Base-by-base conservation (phyloP, 2,329 filamentous ascomycete genomes). In the Colletotrichum sp. region DNA sequence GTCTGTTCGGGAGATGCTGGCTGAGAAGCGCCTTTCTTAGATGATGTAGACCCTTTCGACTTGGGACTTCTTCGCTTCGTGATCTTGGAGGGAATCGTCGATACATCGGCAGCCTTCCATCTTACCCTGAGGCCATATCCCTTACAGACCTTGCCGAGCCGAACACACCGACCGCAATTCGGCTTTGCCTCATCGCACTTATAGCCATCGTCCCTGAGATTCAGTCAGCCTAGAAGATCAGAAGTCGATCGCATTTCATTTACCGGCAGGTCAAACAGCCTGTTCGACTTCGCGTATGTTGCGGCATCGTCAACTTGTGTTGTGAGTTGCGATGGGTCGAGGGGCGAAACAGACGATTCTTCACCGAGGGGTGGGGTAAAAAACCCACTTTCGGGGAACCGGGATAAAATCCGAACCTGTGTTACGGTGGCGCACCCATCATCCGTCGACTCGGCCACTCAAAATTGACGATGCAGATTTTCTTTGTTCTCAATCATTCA, bases 151-250 rank as follows among this genome's bases (percentile, higher is more conserved):
- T 83, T 84, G 16, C 72, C 65, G 6, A 83, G 81, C 8, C 82
- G 81, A 55, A 79, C 62, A 16, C 82, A 84, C 62, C 82, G 79
- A 32, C 80, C 79, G 16, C 82, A 84, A 55, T 77, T 78, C 9
- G 82, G 82, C 44, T 80, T 83, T 28, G 79, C 75, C 76, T 84
- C 82, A 39, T 83, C 82, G 49, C 82, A 84, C 65, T 83, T 84
- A 57, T 83, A 83, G 10, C 82, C 82, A n/a, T 83, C 82, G 30
- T 80, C 81, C 12, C 81, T 79, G 62, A 71, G 80, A 0, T 4
- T 75, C 8, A 64, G 57, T 39, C 7, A 5, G 18, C 1, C 2
- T n/a, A n/a, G 24, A 26, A 26, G 24, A 26, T 26, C 24, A 26
- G 24, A 26, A 26, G 24, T 26, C 24, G 24, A 26, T 26, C 24